phyloP scores from a whole-genome alignment of 169 alveolate species.

The Besnoitia besnoiti region DNA sequence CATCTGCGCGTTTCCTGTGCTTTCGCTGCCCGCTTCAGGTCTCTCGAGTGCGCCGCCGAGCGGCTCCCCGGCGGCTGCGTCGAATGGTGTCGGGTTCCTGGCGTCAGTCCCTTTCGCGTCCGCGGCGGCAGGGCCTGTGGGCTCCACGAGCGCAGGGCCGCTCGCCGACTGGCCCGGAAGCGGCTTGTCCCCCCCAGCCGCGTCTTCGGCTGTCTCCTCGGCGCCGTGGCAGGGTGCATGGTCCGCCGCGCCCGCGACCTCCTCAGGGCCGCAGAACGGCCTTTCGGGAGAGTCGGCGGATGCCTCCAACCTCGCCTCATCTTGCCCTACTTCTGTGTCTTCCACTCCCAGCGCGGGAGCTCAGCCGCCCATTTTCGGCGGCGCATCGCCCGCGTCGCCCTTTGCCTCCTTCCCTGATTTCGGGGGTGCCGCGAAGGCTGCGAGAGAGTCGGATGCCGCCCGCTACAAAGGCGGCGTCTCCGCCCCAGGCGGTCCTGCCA shows the following conservation, averaged over 20 bases:
- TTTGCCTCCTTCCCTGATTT: not conserved
- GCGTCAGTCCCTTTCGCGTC: not conserved
- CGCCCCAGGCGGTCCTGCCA: not conserved
- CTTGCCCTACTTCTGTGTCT: not conserved
- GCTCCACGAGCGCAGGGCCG: not conserved
- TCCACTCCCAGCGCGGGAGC: not conserved
- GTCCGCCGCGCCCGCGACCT: not conserved
- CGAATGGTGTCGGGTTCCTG: not conserved
- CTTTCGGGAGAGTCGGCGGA: not conserved
- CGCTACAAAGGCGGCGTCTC: not conserved
- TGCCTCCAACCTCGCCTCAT: not conserved
- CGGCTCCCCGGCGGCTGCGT: not conserved
- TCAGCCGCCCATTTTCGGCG: not conserved
- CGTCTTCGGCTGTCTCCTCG: not conserved
- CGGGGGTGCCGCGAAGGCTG: not conserved
- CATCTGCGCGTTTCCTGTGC: not conserved
- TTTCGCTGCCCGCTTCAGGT: not conserved
- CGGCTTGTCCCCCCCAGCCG: not conserved
- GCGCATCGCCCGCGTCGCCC: not conserved
- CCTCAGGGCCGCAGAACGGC: not conserved
- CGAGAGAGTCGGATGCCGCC: not conserved
- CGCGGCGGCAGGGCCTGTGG: not conserved
- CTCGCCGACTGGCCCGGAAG: not conserved
- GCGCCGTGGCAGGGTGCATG: not conserved
- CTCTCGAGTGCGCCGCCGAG: not conserved